Evolutionary conservation across 768 basidiomycete species (phyloP).

Genomic region (Mycena polygramma): DNA sequence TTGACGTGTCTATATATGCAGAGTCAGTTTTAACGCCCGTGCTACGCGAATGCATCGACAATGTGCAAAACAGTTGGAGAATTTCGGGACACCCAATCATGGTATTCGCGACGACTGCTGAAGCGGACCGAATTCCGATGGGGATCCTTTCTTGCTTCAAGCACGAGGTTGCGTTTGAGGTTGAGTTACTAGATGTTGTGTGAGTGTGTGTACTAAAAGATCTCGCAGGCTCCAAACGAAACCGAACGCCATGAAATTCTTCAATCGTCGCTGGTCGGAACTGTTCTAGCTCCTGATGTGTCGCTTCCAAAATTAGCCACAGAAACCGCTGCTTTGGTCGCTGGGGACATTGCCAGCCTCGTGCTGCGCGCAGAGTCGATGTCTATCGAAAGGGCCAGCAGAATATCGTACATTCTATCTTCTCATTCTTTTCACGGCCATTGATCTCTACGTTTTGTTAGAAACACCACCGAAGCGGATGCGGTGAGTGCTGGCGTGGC

Average conservation of each 20-base stretch:
- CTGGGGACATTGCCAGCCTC: constrained; percentile 82
- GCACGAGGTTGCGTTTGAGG: constrained; percentile 84
- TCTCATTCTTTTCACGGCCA: not conserved
- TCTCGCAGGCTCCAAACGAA: constrained; percentile 82
- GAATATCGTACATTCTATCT: constrained; percentile 46
- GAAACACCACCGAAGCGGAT: constrained; percentile 41
- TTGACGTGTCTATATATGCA: constrained; percentile 43
- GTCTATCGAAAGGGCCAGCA: constrained; percentile 63
- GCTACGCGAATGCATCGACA: constrained; percentile 73
- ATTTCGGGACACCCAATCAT: constrained; percentile 79
- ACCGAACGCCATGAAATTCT: constrained; percentile 76
- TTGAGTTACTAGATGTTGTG: constrained; percentile 44
- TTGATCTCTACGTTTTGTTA: constrained; percentile 28
- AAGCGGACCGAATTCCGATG: constrained; percentile 72
- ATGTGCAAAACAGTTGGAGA: constrained; percentile 69
- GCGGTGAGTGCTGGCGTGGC: constrained; percentile 56
- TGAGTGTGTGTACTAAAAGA: not conserved
- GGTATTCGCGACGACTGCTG: constrained; percentile 79
- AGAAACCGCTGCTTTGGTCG: constrained; percentile 92
- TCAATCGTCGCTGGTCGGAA: constrained; percentile 53
- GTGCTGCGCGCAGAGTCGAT: constrained; percentile 68
- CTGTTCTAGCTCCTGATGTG: constrained; percentile 78
- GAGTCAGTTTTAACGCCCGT: constrained; percentile 69
- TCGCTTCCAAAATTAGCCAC: constrained; percentile 78
- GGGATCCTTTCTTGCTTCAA: constrained; percentile 83